These are phyloP conservation scores for Ophiostoma sp. DNA, from an alignment of 2,329 filamentous ascomycete species.

Conservation along the genomic window DNA sequence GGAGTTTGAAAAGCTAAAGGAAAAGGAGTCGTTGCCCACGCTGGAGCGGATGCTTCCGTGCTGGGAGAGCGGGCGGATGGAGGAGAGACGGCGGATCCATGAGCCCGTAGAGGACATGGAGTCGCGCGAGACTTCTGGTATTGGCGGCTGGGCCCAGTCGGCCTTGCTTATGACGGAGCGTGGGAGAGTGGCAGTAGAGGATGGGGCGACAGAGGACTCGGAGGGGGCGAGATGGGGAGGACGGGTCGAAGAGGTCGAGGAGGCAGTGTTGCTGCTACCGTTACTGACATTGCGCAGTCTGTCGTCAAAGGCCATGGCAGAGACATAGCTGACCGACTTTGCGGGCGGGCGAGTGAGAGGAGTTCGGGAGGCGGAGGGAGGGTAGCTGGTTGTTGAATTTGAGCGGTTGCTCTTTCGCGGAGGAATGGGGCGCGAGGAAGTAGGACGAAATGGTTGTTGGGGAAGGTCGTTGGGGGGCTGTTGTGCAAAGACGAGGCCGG, in stretches of 20 bases:
- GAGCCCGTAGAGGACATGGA: conserved; percentile 59
- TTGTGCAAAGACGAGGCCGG: conserved; percentile 56
- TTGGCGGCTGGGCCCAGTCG: conserved; percentile 36
- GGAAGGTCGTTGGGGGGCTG: conserved; percentile 43
- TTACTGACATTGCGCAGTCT: conserved; percentile 31
- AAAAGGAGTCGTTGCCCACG: conserved; percentile 59
- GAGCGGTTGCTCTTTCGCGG: conserved; percentile 30
- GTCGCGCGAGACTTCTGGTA: conserved; percentile 39
- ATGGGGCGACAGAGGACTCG: conserved; percentile 28
- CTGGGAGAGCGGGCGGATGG: conserved; percentile 59
- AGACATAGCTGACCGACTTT: conserved; percentile 37
- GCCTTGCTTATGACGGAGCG: conserved; percentile 38
- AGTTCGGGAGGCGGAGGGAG: conserved; percentile 16
- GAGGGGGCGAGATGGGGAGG: conserved; percentile 24
- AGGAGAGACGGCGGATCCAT: conserved; percentile 72
- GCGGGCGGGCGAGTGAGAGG: conserved; percentile 42
- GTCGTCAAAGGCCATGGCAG: conserved; percentile 20
- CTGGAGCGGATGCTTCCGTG: conserved; percentile 61
- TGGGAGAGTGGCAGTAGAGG: conserved; percentile 31
- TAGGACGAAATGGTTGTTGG: conserved; percentile 26
- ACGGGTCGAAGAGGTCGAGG: conserved; percentile 24
- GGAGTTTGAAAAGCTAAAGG: conserved; percentile 61
- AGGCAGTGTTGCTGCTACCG: conserved; percentile 30
- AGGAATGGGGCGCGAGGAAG: not conserved
- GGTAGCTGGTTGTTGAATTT: conserved; percentile 20